Evolutionary conservation across 306 rosid genomes (phyloP), one percentile per base, ranked within the genome.

Genomic region (Cucurbita ficifolia): DNA sequence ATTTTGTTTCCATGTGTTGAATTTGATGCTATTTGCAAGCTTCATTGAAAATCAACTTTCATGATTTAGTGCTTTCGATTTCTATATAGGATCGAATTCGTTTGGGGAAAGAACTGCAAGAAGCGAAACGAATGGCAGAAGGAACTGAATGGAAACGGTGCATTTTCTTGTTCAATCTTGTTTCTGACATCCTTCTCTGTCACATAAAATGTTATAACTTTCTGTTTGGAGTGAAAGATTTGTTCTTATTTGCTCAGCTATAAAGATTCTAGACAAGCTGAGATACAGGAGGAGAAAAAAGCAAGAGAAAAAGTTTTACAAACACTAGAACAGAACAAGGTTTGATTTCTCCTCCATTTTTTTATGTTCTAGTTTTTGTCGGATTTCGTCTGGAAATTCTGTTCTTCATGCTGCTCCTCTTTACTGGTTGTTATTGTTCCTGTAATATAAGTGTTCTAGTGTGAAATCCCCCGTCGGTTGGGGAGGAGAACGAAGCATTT

Each of bases 311-410:
- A 43, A 64, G 83, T 88, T 62, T 71, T 82, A 16, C 70, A 68
- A 81, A 88, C 86, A 82, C 83, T 93, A 55, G 86, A 88, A 69
- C 96, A 88, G 69, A 96, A 93, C 77, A 93, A 88, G 98, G 98
- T 93, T 77, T 56, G 61, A 33, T 68, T 42, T 64, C n/a, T 19
- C 35, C 36, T 10, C 35, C 52, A 19, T n/a, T 2, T 40, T 13
- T 6, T 42, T 5, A 24, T 24, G 29, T 24, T 24, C 29, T 24
- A 24, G 29, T 24, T 24, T 24, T 24, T 24, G 43, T 17, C 6
- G 21, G 22, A 11, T 35, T 36, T 36, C 7, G 69, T 61, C 48
- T 17, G 7, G 45, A 60, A 36, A 60, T 35, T 16, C 9, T 35
- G 21, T 35, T 14, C 43, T 59, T 59, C 45, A 6, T 33, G 43